phyloP scores from a whole-genome alignment of 805 yeast genomes.

The Clavispora phyllophila region DNA sequence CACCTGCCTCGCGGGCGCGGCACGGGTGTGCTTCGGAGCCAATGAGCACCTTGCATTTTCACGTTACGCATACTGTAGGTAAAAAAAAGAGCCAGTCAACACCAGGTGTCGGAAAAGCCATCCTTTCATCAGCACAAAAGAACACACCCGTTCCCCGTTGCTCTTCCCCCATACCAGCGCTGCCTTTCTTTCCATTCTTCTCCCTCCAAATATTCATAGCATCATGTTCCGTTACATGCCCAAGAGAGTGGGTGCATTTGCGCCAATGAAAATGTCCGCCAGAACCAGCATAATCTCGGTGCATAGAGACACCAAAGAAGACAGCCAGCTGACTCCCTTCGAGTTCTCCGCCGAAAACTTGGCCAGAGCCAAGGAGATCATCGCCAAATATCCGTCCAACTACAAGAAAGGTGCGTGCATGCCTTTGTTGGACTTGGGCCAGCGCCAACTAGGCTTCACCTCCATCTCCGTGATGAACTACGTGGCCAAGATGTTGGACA shows the following conservation, averaged over 20 bases:
- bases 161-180: no score
- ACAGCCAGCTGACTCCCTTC: constrained; percentile 65
- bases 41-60: constrained; percentile 13
- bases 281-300: constrained; percentile 48
- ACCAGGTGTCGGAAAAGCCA: neutral
- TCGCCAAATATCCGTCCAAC: constrained; percentile 78
- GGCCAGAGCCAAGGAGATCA: constrained; percentile 64
- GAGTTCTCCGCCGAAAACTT: constrained; percentile 64
- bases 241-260: constrained; percentile 11
- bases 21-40: constrained; percentile 11
- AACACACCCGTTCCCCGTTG: neutral
- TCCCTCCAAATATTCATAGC: neutral
- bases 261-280: constrained; percentile 11
- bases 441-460: constrained; percentile 81
- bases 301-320: constrained; percentile 67
- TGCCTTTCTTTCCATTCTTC: neutral
- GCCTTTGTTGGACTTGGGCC: constrained; percentile 84
- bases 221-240: constrained; percentile 20
- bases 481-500: constrained; percentile 76
- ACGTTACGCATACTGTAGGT: constrained; percentile 11
- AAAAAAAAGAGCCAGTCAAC: neutral
- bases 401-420: constrained; percentile 84
- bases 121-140: neutral
- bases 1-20: no score
- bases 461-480: constrained; percentile 86